These are phyloP conservation scores for Aureobasidium sp. DNA, from an alignment of 2,329 filamentous ascomycete genomes.

Conservation along the genomic window DNA sequence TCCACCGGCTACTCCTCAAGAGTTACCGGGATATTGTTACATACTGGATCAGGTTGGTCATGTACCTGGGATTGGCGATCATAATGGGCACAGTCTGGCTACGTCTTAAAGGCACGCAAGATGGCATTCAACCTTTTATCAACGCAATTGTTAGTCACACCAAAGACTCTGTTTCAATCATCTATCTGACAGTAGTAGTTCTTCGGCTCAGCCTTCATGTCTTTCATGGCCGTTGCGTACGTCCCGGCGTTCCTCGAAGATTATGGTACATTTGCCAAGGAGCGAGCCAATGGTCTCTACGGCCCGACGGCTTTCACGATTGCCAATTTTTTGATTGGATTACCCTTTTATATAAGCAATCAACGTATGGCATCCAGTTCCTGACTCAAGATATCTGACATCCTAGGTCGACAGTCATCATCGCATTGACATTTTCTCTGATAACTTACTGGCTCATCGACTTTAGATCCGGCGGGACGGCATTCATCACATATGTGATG, in stretches of 20 bases:
- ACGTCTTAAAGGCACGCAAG: slow-evolving; percentile 57
- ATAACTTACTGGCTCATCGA: slow-evolving; percentile 74
- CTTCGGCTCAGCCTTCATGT: slow-evolving; percentile 43
- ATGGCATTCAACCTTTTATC: slow-evolving; percentile 67
- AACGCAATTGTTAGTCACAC: too few species aligned
- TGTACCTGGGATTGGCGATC: too few species aligned
- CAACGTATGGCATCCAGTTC: too few species aligned
- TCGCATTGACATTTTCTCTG: slow-evolving; percentile 65
- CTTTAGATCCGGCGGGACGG: slow-evolving; percentile 56
- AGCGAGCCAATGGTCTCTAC: slow-evolving; percentile 72
- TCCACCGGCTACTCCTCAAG: too few species aligned
- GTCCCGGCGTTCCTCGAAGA: slow-evolving; percentile 77
- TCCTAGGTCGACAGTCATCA: too few species aligned
- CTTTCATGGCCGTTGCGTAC: slow-evolving; percentile 59
- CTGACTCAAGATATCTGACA: too few species aligned
- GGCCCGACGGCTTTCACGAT: slow-evolving; percentile 63
- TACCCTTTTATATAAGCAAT: too few species aligned
- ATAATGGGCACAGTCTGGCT: slow-evolving; percentile 85
- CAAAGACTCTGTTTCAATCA: too few species aligned
- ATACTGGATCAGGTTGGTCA: too few species aligned
- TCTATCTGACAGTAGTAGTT: too few species aligned
- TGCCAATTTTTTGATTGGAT: slow-evolving; percentile 71
- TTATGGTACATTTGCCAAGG: slow-evolving; percentile 61
- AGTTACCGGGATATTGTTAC: too few species aligned
- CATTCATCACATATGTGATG: slow-evolving; percentile 71